Percentiles rank a stretch among this genome's conserved stretches.
Evolutionary conservation across 768 basidiomycete genomes (phyloP).

Genomic region (Boletus sp.): DNA sequence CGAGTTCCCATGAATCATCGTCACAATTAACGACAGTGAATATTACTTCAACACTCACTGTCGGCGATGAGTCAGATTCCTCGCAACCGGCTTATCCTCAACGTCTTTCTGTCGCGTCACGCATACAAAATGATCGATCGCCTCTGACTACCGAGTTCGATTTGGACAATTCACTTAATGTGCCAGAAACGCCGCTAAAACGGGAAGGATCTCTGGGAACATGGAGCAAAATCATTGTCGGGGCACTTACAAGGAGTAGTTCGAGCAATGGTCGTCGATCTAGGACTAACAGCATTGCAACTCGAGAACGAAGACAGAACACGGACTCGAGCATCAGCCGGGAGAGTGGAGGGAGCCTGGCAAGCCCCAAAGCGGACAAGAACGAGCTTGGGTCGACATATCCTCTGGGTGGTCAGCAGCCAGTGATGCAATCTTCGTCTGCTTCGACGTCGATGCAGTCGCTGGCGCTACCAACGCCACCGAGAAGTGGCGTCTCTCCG

Average conservation of each 20-base stretch:
- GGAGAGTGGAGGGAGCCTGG: conserved; percentile 73
- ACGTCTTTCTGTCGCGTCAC: conserved; percentile 61
- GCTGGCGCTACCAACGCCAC: conserved; percentile 51
- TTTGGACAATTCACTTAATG: conserved; percentile 45
- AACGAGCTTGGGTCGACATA: conserved; percentile 38
- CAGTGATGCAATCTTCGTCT: conserved; percentile 59
- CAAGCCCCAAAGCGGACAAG: conserved; percentile 60
- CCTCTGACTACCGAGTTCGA: conserved; percentile 50
- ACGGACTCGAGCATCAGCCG: conserved; percentile 73
- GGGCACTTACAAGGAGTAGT: conserved; percentile 60
- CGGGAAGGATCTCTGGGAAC: conserved; percentile 56
- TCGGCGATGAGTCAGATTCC: conserved; percentile 49
- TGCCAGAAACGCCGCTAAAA: conserved; percentile 49
- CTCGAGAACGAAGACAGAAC: conserved; percentile 63
- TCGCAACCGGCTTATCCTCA: conserved; percentile 54
- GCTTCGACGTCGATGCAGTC: conserved; percentile 64
- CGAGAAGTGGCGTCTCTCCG: conserved; percentile 66
- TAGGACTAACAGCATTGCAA: conserved; percentile 72
- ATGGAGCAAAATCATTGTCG: conserved; percentile 71
- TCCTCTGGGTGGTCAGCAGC: conserved; percentile 51
- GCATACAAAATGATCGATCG: conserved; percentile 59
- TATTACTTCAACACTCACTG: conserved; percentile 37
- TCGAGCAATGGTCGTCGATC: conserved; percentile 73
- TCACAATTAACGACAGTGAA: conserved; percentile 47
- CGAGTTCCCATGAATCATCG: conserved; percentile 49